Base-by-base conservation (phyloP, 371 early-diverging fungal species). In the Dentiscutata heterogama region DNA sequence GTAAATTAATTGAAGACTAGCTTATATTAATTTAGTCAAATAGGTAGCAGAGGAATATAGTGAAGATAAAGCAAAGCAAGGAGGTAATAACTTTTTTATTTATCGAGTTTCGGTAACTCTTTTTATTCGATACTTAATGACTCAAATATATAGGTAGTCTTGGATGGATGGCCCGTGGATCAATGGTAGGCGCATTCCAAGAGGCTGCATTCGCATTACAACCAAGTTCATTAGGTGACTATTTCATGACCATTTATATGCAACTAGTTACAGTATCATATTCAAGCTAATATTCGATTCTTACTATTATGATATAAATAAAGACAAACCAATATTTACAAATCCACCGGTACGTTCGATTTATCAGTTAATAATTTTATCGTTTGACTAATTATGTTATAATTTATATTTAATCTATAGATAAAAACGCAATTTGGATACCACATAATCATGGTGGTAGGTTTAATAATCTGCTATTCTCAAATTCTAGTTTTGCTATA, bases 131-230 rank as follows among this genome's bases (percentile, higher is more conserved):
- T 5, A 35, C 5, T 51, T 51, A 4, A 3, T 51, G 51, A 51
- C 51, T 51, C 51, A 61, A 88, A 29, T 16, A 20, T 42, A 18
- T 78, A 82, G 88, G 88, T 25, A 91, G 87, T 35, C 88, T 97
- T 29, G 98, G 98, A 22, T 95, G 96, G 95, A 94, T 94, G 95
- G 88, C 85, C 5, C 89, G 98, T 79, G 97, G 96, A 8, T 90
- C 94, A 14, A 96, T 97, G 98, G 96, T 96, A 7, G 97, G 96
- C 2, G 86, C 93, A 0, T 97, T 97, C 86, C 97, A 97, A 86
- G 95, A 96, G 77, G 96, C 95, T 46, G 97, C 97, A 2, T 97
- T 97, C 86, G 91, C 90, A 3, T 88, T 97, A 61, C 90, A 88
- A 77, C 92, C 93, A n/a, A 95, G 94, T 82, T 88, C 93, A 11